Percentiles rank a stretch among this genome's conserved stretches.
These are phyloP conservation scores for Stellera chamaejasme DNA, from an alignment of 345 rosid genomes.

Conservation along the genomic window DNA sequence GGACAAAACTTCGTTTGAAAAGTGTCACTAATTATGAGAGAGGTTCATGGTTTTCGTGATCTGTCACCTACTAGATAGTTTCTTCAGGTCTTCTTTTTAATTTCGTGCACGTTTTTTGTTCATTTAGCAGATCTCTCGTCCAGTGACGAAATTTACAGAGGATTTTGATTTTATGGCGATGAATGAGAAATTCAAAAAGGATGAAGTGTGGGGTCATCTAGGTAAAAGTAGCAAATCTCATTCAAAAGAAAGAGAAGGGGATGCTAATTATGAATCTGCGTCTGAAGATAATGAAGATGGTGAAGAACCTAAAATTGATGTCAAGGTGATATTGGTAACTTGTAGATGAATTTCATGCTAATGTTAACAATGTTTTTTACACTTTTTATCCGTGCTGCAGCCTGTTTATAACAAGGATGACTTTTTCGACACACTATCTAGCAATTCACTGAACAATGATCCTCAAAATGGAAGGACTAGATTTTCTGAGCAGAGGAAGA, in stretches of 20 bases:
- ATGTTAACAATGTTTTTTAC: slow-evolving; percentile 1
- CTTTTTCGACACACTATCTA: slow-evolving; percentile 82
- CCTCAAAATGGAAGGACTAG: slow-evolving; percentile 61
- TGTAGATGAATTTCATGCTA: slow-evolving; percentile 5
- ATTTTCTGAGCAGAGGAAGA: slow-evolving; percentile 79
- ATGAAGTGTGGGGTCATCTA: slow-evolving; percentile 95
- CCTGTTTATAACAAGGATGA: slow-evolving; percentile 86
- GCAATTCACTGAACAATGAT: slow-evolving; percentile 34
- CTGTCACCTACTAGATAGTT: no score
- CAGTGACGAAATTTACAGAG: slow-evolving; percentile 66
- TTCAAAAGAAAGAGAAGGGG: slow-evolving; percentile 28
- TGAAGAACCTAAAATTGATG: slow-evolving; percentile 37
- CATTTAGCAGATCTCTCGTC: slow-evolving; percentile 32
- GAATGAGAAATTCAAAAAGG: slow-evolving; percentile 95
- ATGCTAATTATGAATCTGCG: slow-evolving; percentile 46
- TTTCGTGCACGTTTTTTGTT: neutral
- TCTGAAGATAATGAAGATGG: slow-evolving; percentile 37
- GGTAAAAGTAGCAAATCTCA: slow-evolving; percentile 54
- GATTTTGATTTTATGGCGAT: slow-evolving; percentile 87
- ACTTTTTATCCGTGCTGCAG: slow-evolving; percentile 27
- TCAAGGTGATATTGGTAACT: slow-evolving; percentile 28
- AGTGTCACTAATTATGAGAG: no score
- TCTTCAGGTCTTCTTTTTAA: neutral
- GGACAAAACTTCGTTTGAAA: no score
- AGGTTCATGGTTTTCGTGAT: no score